A percentile compares a stretch with the other conserved stretches of the same genome.
These are phyloP conservation scores for Lactifluus pinguis DNA, from an alignment of 768 basidiomycete species.

Conservation along the genomic window DNA sequence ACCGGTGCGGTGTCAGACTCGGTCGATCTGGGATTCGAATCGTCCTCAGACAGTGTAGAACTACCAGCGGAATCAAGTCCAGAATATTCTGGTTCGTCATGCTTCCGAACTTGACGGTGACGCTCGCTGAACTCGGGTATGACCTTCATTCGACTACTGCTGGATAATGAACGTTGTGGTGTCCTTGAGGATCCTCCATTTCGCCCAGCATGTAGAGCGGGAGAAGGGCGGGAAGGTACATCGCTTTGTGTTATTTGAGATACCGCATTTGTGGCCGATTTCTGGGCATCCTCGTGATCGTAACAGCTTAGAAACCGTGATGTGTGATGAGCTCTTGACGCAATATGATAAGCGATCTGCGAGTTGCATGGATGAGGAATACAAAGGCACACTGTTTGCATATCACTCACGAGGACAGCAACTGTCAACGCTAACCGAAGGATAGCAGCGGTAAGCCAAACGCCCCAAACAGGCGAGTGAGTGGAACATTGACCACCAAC, in stretches of 20 bases:
- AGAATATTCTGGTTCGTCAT: neutral
- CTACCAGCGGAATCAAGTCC: neutral
- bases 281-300: neutral
- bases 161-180: conserved; percentile 10
- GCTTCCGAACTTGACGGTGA: neutral
- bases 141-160: conserved; percentile 1
- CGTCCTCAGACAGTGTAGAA: conserved; percentile 13
- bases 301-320: neutral
- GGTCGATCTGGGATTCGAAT: neutral
- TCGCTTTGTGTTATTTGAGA: neutral
- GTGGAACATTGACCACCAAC: conserved; percentile 24
- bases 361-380: neutral
- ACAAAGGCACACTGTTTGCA: neutral
- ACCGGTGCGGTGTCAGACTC: neutral
- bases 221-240: conserved; percentile 1
- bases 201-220: neutral
- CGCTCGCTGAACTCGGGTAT: conserved; percentile 13
- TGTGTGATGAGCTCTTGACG: neutral
- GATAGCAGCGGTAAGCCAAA: conserved; percentile 47
- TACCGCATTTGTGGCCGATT: neutral
- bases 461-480: conserved; percentile 34
- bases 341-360: conserved; percentile 2
- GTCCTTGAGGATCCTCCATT: neutral
- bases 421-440: conserved; percentile 47
- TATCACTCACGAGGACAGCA: conserved; percentile 41